Conservation (phyloP, 2,329 filamentous ascomycete genomes). For the Claviceps africana region DNA sequence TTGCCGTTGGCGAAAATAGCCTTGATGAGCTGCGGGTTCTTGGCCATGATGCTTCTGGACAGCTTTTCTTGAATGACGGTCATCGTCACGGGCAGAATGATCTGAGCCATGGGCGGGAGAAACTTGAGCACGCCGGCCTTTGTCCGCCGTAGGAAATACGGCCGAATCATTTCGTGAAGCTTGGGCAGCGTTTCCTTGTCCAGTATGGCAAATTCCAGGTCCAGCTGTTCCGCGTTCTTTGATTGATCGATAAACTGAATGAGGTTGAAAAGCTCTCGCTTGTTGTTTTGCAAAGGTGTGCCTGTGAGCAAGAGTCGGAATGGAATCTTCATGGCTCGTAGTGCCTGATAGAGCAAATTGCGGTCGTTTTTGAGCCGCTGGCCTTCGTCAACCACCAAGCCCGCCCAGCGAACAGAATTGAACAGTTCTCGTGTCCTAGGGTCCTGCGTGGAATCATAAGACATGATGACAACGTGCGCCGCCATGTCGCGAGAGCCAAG, state of each 20-base stretch:
- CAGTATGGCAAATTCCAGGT: slow-evolving; percentile 62
- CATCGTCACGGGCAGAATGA: slow-evolving; percentile 95
- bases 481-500: slow-evolving; percentile 50
- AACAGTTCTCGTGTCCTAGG: slow-evolving; percentile 53
- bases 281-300: slow-evolving; percentile 91
- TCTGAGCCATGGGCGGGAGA: slow-evolving; percentile 81
- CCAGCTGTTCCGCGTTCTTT: slow-evolving; percentile 56
- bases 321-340: slow-evolving; percentile 60
- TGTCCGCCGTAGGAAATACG: slow-evolving; percentile 58
- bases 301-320: slow-evolving; percentile 81
- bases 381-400: slow-evolving; percentile 85
- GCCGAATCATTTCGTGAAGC: slow-evolving; percentile 70
- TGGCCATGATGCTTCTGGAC: slow-evolving; percentile 83
- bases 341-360: slow-evolving; percentile 62
- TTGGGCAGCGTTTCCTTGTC: slow-evolving; percentile 69
- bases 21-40: slow-evolving; percentile 78
- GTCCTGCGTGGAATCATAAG: slow-evolving; percentile 79
- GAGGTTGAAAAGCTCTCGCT: slow-evolving; percentile 89
- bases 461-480: slow-evolving; percentile 87
- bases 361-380: slow-evolving; percentile 91
- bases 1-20: slow-evolving; percentile 63
- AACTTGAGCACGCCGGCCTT: slow-evolving; percentile 86
- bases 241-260: slow-evolving; percentile 77
- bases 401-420: slow-evolving; percentile 63
- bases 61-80: slow-evolving; percentile 84